Conservation (phyloP, 1,284 basidiomycete genomes). For the Puccinia hordei region DNA sequence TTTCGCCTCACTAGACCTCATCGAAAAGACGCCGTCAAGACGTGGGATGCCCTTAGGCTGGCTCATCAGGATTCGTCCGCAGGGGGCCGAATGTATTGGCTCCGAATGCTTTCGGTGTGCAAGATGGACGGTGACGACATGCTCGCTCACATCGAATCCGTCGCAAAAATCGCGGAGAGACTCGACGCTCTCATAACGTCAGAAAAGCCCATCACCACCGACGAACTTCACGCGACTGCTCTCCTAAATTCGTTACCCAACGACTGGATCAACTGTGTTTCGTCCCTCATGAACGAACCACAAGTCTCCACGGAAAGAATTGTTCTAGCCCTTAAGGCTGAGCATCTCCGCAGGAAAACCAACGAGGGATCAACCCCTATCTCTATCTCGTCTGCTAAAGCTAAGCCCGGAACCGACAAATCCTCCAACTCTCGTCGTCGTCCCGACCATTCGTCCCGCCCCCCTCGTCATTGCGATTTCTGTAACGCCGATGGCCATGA, state of each 20-base stretch:
- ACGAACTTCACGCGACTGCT: neutral
- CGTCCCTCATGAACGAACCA: too few species aligned
- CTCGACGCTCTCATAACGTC: neutral
- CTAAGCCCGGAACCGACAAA: neutral
- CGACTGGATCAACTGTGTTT: too few species aligned
- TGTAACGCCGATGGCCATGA: conserved; percentile 2
- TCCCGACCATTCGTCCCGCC: neutral
- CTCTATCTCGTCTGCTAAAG: neutral
- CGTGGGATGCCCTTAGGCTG: neutral
- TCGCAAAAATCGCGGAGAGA: neutral
- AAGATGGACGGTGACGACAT: conserved; percentile 6
- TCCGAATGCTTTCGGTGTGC: neutral
- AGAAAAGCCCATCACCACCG: neutral
- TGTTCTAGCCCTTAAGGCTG: neutral
- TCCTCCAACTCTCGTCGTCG: neutral
- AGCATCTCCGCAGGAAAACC: neutral
- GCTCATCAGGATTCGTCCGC: conserved; percentile 35
- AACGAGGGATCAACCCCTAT: neutral
- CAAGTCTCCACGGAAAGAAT: too few species aligned
- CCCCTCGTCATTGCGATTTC: neutral
- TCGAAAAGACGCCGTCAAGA: neutral
- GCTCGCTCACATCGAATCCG: neutral
- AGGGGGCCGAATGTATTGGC: conserved; percentile 1
- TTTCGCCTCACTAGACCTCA: neutral
- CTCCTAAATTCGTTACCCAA: too few species aligned